Percentiles rank a stretch among this genome's conserved stretches.
phyloP scores from a whole-genome alignment of 441 rosid genomes.

The Gossypium lobatum region DNA sequence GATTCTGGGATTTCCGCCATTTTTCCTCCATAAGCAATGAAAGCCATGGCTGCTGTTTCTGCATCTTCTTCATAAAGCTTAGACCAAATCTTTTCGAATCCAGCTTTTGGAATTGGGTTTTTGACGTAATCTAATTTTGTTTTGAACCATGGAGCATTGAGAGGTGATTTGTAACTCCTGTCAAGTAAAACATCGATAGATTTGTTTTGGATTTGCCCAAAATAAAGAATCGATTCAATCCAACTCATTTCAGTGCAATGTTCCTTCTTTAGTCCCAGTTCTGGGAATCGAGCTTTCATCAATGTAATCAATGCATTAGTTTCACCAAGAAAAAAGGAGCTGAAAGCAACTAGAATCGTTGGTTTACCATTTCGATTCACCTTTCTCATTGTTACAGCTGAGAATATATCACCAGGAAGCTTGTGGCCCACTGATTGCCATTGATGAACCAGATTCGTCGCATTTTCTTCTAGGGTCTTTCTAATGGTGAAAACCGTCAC shows the following conservation, averaged over 20 bases:
- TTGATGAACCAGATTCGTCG: slow-evolving; percentile 8
- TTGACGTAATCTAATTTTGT: slow-evolving; percentile 33
- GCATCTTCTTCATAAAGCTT: slow-evolving; percentile 14
- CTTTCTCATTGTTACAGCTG: not conserved
- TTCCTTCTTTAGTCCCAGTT: not conserved
- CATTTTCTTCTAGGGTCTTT: slow-evolving; percentile 12
- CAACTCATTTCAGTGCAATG: slow-evolving; percentile 5
- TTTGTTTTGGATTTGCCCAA: not conserved
- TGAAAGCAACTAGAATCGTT: not conserved
- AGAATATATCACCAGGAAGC: not conserved
- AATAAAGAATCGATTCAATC: not conserved
- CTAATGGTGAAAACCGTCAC: slow-evolving; percentile 27
- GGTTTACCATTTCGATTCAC: not conserved
- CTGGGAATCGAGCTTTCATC: not conserved
- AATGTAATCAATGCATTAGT: not conserved
- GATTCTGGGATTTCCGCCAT: slow-evolving; percentile 29
- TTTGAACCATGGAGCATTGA: slow-evolving; percentile 11
- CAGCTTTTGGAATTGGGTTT: not conserved
- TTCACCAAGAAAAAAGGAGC: not conserved
- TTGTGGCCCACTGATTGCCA: slow-evolving; percentile 33
- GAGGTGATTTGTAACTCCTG: slow-evolving; percentile 12
- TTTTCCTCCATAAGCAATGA: slow-evolving; percentile 35
- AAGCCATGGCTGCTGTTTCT: not conserved
- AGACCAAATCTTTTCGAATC: slow-evolving; percentile 21
- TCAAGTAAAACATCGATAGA: not conserved